Base-by-base conservation (phyloP, 139 green algal species). In the Coelastrella sp. region DNA sequence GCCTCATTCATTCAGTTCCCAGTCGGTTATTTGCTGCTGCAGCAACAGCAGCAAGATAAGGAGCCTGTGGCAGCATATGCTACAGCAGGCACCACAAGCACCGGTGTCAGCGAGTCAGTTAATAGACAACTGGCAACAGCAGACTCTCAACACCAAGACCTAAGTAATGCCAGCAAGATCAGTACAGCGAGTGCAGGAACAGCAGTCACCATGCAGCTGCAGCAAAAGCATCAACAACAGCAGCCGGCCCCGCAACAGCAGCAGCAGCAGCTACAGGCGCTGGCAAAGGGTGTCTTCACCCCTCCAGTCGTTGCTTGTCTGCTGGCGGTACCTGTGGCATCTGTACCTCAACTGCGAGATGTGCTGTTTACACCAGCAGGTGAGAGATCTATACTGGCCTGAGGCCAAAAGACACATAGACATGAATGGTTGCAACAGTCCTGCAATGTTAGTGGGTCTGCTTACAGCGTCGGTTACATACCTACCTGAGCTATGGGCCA, bases 1-100 rank as follows among this genome's bases (percentile, higher is more conserved):
- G 92, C 89, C 0, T 78, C 85, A 1, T 90, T 94, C 61, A 92
- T 94, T 58, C 92, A 94, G 71, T 94, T 94, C 73, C 92, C 92
- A 0, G n/a, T 92, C 16, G 85, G 79, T 5, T 89, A 88, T 68
- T 7, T 87, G 23, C 65, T 93, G 60, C 76, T 94, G 80, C 86
- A 92, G 68, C 23, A 64, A 57, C 65, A 17, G 66, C 80, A 76
- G 58, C n/a, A 77, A 47, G 75, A 66, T 20, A 22, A 6, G n/a
- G 5, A 91, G 47, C 71, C 32, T 47, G 32, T 47, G 14, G 71
- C 19, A 23, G 23, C 77, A 32, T 7, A 23, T 19, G 23, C 58
- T 7, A 61, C 80, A 86, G 80, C 80, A 75, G 80, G 19, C 16
- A 20, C 60, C 75, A 61, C 60, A 86, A 22, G n/a, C 13, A 80